A percentile compares a stretch with the other conserved stretches of the same genome.
Conservation (phyloP, 2,329 filamentous ascomycete species). For the Aspergillus ibericus region DNA sequence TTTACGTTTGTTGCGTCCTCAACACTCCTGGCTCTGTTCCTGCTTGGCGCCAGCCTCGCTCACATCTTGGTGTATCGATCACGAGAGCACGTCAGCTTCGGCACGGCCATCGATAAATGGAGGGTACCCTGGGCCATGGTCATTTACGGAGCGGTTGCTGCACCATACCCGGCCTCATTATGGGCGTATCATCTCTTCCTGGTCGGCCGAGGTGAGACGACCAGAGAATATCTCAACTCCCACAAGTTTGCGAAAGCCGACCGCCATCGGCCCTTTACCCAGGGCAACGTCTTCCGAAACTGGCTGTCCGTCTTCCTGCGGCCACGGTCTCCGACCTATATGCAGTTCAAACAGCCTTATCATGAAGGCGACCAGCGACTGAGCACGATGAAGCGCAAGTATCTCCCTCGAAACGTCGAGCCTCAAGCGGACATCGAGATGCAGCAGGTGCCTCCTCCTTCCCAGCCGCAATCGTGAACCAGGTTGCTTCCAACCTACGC, state of each 20-base stretch:
- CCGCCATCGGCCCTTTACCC: constrained; percentile 85
- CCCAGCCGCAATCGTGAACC: constrained; percentile 22
- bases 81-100: constrained; percentile 66
- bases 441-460: constrained; percentile 56
- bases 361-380: constrained; percentile 82
- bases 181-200: constrained; percentile 90
- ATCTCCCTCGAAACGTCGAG: constrained; percentile 49
- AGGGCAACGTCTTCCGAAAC: constrained; percentile 73
- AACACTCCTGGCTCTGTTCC: constrained; percentile 73
- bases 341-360: constrained; percentile 78
- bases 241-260: constrained; percentile 94
- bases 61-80: constrained; percentile 74
- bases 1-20: constrained; percentile 83
- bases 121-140: constrained; percentile 84
- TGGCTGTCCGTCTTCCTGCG: constrained; percentile 78
- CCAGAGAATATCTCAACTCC: constrained; percentile 90
- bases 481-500: neutral
- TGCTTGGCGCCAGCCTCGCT: constrained; percentile 74
- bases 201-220: constrained; percentile 88
- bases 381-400: constrained; percentile 58
- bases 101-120: constrained; percentile 66
- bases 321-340: constrained; percentile 82
- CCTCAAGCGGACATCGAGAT: constrained; percentile 68
- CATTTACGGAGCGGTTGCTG: constrained; percentile 73
- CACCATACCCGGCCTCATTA: constrained; percentile 79